Evolutionary conservation across 2,329 filamentous ascomycete genomes (phyloP).

Genomic region (Zarea fungicola): DNA sequence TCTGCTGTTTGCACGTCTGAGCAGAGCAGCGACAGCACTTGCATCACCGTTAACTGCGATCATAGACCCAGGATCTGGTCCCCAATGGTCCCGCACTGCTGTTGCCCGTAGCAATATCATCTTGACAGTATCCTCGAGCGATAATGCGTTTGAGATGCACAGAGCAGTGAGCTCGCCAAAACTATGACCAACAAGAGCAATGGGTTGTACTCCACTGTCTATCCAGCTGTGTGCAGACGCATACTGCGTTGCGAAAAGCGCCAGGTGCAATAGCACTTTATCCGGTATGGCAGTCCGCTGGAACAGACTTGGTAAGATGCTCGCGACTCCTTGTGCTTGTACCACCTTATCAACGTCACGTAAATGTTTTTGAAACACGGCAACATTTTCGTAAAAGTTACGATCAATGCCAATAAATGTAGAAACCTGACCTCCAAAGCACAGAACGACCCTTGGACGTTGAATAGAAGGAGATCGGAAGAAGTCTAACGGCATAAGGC

Average conservation of each 20-base stretch:
- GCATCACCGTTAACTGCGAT: slow-evolving; percentile 30
- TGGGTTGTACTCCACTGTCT: slow-evolving; percentile 24
- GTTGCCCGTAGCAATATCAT: slow-evolving; percentile 25
- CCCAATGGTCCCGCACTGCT: slow-evolving; percentile 29
- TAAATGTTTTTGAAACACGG: slow-evolving; percentile 20
- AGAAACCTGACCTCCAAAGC: slow-evolving; percentile 26
- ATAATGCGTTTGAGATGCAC: slow-evolving; percentile 28
- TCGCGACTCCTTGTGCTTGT: slow-evolving; percentile 16
- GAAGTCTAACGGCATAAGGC: not conserved
- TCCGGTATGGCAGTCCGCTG: slow-evolving; percentile 18
- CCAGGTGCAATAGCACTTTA: slow-evolving; percentile 30
- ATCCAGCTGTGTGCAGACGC: slow-evolving; percentile 31
- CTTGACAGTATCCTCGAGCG: slow-evolving; percentile 26
- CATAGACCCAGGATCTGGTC: slow-evolving; percentile 33
- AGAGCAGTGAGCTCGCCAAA: slow-evolving; percentile 38
- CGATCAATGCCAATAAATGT: slow-evolving; percentile 26
- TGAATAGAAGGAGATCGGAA: not conserved
- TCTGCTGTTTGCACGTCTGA: slow-evolving; percentile 1
- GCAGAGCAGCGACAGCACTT: not conserved
- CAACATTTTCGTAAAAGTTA: slow-evolving; percentile 23
- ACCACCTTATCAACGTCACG: slow-evolving; percentile 8
- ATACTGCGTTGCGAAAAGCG: slow-evolving; percentile 36
- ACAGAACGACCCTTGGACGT: slow-evolving; percentile 27
- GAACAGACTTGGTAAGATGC: slow-evolving; percentile 31
- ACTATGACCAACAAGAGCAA: slow-evolving; percentile 31